Evolutionary conservation across 1,139 yeast genomes (phyloP).

Genomic region (Lizanozyma gosingica): DNA sequence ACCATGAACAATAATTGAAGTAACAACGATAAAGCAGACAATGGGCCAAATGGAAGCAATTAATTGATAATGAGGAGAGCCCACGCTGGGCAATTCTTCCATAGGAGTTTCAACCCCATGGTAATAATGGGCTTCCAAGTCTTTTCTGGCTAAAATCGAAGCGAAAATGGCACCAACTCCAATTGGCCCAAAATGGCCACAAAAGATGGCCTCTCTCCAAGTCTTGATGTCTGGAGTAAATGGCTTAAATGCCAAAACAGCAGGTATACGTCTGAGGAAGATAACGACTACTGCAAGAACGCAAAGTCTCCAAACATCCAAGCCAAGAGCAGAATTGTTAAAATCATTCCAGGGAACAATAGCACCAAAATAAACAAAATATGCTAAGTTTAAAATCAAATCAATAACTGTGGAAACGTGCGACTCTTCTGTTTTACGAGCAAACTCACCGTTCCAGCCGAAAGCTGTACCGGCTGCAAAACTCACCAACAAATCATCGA

Average conservation of each 20-base stretch:
- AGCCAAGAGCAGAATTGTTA: slow-evolving; percentile 57
- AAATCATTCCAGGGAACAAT: slow-evolving; percentile 89
- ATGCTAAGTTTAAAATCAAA: slow-evolving; percentile 71
- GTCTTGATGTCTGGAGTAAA: slow-evolving; percentile 86
- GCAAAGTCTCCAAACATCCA: slow-evolving; percentile 77
- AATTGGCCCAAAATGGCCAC: slow-evolving; percentile 97
- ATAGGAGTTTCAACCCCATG: slow-evolving; percentile 42
- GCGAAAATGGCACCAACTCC: slow-evolving; percentile 98
- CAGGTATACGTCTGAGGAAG: slow-evolving; percentile 83
- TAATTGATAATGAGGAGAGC: slow-evolving; percentile 56
- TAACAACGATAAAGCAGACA: slow-evolving; percentile 72
- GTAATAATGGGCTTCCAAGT: slow-evolving; percentile 47
- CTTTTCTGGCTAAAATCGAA: slow-evolving; percentile 73
- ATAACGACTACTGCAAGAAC: slow-evolving; percentile 75
- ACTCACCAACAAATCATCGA: slow-evolving; percentile 85
- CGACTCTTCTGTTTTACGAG: slow-evolving; percentile 79
- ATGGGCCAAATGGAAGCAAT: slow-evolving; percentile 85
- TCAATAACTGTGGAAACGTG: slow-evolving; percentile 93
- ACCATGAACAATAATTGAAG: slow-evolving; percentile 91
- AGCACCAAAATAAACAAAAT: slow-evolving; percentile 90
- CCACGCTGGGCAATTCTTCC: slow-evolving; percentile 41
- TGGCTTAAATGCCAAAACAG: slow-evolving; percentile 68
- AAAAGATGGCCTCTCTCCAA: slow-evolving; percentile 93
- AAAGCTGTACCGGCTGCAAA: slow-evolving; percentile 96
- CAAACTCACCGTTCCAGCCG: slow-evolving; percentile 95